Base-by-base conservation (phyloP, 768 basidiomycete genomes). In the Clavulina sp. region DNA sequence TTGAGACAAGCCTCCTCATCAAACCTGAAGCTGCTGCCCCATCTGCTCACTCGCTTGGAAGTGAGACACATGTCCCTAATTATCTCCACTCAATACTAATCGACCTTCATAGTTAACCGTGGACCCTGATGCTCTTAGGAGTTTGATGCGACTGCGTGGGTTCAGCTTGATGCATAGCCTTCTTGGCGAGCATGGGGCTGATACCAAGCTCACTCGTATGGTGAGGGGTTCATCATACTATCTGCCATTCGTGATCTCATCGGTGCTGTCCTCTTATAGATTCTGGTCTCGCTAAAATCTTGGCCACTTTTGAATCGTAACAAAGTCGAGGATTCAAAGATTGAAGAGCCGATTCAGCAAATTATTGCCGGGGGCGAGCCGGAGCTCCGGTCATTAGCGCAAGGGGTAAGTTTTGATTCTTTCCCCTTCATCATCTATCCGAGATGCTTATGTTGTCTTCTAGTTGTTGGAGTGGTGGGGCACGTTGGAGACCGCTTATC, bases 141-240 rank as follows among this genome's bases (percentile, higher is more conserved):
- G 88, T 62, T 72, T 97, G 46, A 82, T 95, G 77, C 81, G 89
- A 3, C 69, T 96, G 60, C 87, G 95, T 61, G 92, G 92, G 2
- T 85, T 92, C 63, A 84, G 43, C 26, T 24, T 46, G 9, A 46
- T 46, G 43, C 13, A 16, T 26, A 46, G 13, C 13, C 26, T 46
- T 13, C 24, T 46, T 13, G 43, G 24, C 9, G 43, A 46, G 13
- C 13, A 46, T 28, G 43, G 26, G 26, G 16, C 13, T 24, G 43
- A 46, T 28, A 9, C 26, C 13, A 13, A 46, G 9, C 13, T 46
- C 26, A 9, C 13, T 26, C 13, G 26, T 13, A 9, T 28, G 9
- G 43, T 26, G 24, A 13, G 43, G 9, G 26, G 9, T 46, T 46
- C 13, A 9, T 9, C 9, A 13, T 9, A 46, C 26, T 28, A 9